These are phyloP conservation scores for Acanthamoeba quina DNA, from an alignment of 208 protist species.

Conservation along the genomic window DNA sequence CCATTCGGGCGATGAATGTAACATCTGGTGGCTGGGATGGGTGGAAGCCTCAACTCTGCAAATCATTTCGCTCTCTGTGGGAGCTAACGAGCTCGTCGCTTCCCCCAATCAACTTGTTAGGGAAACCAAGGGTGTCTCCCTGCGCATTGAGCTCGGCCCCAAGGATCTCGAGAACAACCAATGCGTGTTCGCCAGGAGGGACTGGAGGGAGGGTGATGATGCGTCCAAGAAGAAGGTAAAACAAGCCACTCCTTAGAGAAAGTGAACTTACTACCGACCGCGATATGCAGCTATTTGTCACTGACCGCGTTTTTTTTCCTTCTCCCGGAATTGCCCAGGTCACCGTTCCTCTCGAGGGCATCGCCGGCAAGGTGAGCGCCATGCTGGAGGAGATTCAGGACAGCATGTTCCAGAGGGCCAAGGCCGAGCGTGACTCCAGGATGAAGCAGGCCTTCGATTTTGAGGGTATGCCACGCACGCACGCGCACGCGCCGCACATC, in stretches of 20 bases:
- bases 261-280: too few species aligned
- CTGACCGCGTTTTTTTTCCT: not conserved
- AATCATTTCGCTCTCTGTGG: too few species aligned
- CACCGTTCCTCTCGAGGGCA: conserved; percentile 18
- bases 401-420: conserved; percentile 91
- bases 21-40: too few species aligned
- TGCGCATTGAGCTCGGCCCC: conserved; percentile 98
- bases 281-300: not conserved
- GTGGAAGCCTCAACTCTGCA: too few species aligned
- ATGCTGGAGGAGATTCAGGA: conserved; percentile 95
- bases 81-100: not conserved
- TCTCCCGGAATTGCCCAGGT: conserved; percentile 4
- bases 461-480: not conserved
- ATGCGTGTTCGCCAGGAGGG: conserved; percentile 82
- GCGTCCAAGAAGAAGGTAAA: conserved; percentile 23
- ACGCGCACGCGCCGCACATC: not conserved
- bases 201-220: conserved; percentile 73
- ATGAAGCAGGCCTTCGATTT: conserved; percentile 24
- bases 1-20: conserved; percentile 79
- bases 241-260: not conserved
- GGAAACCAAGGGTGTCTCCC: conserved; percentile 92
- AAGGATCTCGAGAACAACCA: conserved; percentile 93
- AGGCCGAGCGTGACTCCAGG: conserved; percentile 81
- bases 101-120: conserved; percentile 47
- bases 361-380: conserved; percentile 73